phyloP scores from a whole-genome alignment of 2,329 filamentous ascomycete genomes.

The Talaromyces albobiverticillius region DNA sequence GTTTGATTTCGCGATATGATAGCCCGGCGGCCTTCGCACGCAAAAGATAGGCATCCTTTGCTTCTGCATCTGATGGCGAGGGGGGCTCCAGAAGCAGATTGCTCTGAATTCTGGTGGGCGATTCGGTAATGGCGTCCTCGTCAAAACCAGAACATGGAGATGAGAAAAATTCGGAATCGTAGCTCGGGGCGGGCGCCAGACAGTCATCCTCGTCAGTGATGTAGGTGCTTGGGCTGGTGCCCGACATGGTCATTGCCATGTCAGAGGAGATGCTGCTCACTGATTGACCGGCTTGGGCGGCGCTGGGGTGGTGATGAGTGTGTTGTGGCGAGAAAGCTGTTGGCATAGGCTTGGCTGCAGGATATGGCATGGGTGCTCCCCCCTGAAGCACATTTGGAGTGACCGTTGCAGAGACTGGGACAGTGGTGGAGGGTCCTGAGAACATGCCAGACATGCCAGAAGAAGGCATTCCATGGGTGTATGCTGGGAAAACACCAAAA shows the following conservation, averaged over 20 bases:
- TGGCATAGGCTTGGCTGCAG: background rate
- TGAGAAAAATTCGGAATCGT: background rate
- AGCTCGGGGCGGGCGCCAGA: background rate
- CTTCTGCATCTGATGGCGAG: background rate
- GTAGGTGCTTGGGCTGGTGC: too few species aligned
- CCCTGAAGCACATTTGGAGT: background rate
- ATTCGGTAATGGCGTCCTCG: background rate
- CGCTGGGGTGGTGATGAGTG: background rate
- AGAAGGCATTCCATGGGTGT: background rate
- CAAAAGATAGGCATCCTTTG: slow-evolving; percentile 40
- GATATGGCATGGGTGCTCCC: background rate
- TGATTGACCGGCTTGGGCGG: background rate
- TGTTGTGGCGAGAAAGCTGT: too few species aligned
- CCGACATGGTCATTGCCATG: background rate
- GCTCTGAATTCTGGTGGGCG: background rate
- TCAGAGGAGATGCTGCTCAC: background rate
- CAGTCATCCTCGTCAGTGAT: too few species aligned
- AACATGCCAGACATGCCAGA: background rate
- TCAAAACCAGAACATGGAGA: background rate
- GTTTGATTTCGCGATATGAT: slow-evolving; percentile 49
- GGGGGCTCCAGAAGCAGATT: background rate
- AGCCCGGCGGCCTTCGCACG: slow-evolving; percentile 39
- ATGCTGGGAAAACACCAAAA: background rate
- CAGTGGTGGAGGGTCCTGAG: background rate
- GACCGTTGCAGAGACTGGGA: background rate